Percentiles rank a stretch among this genome's conserved stretches.
These are phyloP conservation scores for Trichosanthes cucumerina DNA, from an alignment of 306 rosid species.

Conservation along the genomic window DNA sequence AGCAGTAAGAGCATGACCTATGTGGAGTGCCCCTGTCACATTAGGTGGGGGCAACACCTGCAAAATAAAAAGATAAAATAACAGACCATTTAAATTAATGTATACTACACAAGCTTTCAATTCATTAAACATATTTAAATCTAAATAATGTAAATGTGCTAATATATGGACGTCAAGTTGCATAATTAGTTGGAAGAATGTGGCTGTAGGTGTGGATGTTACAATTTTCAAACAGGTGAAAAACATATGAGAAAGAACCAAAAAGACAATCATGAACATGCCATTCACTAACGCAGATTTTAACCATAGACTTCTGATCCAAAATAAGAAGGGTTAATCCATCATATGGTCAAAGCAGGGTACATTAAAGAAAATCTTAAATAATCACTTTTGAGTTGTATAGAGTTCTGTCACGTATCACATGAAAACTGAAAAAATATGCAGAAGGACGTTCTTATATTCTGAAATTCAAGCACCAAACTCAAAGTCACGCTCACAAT, in stretches of 20 bases:
- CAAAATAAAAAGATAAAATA: slow-evolving; percentile 2
- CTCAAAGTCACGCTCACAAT: slow-evolving; percentile 49
- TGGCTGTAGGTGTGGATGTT: not conserved
- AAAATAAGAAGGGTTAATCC: not conserved
- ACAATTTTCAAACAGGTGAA: not conserved
- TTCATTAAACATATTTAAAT: not conserved
- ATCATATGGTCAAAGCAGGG: not conserved
- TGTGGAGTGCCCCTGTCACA: slow-evolving; percentile 94
- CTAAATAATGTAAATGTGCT: not conserved
- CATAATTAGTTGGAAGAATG: not conserved
- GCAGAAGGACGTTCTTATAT: not conserved
- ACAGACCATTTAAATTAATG: not conserved
- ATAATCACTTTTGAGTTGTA: not conserved
- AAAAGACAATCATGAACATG: not conserved
- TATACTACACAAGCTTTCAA: not conserved
- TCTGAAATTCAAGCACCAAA: slow-evolving; percentile 5
- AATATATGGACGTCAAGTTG: not conserved
- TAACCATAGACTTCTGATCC: not conserved
- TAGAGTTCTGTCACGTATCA: not conserved
- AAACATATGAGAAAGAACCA: not conserved
- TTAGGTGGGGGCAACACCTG: slow-evolving; percentile 97
- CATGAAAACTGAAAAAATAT: not conserved
- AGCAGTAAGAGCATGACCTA: slow-evolving; percentile 94
- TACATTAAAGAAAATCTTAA: not conserved
- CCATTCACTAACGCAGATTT: not conserved